phyloP scores from a whole-genome alignment of 2,329 filamentous ascomycete genomes.

The Fonsecaea nubica region DNA sequence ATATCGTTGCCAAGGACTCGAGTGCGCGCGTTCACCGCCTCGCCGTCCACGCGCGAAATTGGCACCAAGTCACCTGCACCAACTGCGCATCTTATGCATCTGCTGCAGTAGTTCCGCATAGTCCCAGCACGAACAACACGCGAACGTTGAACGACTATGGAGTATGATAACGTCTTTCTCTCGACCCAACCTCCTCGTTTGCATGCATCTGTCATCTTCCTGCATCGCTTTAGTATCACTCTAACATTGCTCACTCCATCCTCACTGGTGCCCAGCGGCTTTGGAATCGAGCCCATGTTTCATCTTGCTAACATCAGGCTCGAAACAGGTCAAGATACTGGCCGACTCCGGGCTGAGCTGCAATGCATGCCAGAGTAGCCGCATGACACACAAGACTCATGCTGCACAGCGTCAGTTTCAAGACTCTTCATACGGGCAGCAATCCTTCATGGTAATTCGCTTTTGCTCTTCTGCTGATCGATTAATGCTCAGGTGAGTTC shows the following conservation, averaged over 20 bases:
- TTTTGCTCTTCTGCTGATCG: conserved; percentile 24
- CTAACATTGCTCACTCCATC: background rate
- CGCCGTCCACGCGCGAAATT: conserved; percentile 21
- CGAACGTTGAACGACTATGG: conserved; percentile 23
- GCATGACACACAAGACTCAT: conserved; percentile 11
- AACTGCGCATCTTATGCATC: conserved; percentile 9
- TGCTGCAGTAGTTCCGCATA: conserved; percentile 10
- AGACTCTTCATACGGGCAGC: background rate
- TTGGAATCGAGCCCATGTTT: conserved; percentile 29
- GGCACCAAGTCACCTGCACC: conserved; percentile 25
- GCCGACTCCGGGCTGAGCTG: conserved; percentile 24
- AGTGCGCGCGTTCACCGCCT: background rate
- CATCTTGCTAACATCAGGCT: conserved; percentile 24
- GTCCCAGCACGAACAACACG: conserved; percentile 32
- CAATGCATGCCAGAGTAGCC: conserved; percentile 21
- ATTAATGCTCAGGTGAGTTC: conserved; percentile 12
- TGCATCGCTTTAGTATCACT: conserved; percentile 14
- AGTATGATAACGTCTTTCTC: background rate
- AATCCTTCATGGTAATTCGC: conserved; percentile 17
- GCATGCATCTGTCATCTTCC: conserved; percentile 26
- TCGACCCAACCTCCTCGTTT: conserved; percentile 35
- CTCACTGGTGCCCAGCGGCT: conserved; percentile 23
- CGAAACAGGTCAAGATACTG: conserved; percentile 33
- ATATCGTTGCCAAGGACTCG: background rate
- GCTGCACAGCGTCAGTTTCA: conserved; percentile 27